Evolutionary conservation across 129 eudicot species (phyloP).

Genomic region (Chrysanthemum makinoi): DNA sequence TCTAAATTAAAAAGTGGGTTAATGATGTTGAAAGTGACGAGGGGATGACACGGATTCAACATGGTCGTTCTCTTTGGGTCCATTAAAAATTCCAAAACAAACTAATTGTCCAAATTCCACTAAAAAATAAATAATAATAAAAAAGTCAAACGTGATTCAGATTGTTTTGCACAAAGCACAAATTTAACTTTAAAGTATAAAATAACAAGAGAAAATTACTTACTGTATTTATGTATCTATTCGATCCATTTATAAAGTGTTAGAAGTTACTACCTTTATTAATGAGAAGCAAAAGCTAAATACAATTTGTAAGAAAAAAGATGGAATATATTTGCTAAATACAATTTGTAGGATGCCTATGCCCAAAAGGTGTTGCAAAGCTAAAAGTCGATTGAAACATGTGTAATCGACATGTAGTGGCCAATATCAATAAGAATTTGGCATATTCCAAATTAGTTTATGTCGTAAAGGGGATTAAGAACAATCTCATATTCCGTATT

Average conservation of each 20-base stretch:
- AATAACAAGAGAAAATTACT: background rate
- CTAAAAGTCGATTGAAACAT: background rate
- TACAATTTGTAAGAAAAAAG: too few species aligned
- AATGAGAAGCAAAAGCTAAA: background rate
- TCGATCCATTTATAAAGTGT: background rate
- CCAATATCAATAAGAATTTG: too few species aligned
- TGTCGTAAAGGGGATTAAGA: too few species aligned
- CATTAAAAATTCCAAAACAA: slow-evolving; percentile 19
- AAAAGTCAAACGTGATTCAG: slow-evolving; percentile 13
- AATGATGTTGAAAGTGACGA: slow-evolving; percentile 21
- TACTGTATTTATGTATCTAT: background rate
- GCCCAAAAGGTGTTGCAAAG: background rate
- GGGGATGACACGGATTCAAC: slow-evolving; percentile 13
- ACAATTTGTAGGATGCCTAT: too few species aligned
- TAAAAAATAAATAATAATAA: slow-evolving; percentile 8
- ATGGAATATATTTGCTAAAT: too few species aligned
- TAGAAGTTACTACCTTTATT: background rate
- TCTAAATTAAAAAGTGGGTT: background rate
- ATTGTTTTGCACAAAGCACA: background rate
- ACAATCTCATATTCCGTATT: too few species aligned
- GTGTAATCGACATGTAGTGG: too few species aligned
- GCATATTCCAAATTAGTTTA: too few species aligned
- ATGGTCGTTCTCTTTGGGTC: slow-evolving; percentile 21
- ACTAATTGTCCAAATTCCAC: slow-evolving; percentile 1
- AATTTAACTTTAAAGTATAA: background rate